phyloP scores from a whole-genome alignment of 2,329 filamentous ascomycete species.

The Pleurostoma richardsiae region DNA sequence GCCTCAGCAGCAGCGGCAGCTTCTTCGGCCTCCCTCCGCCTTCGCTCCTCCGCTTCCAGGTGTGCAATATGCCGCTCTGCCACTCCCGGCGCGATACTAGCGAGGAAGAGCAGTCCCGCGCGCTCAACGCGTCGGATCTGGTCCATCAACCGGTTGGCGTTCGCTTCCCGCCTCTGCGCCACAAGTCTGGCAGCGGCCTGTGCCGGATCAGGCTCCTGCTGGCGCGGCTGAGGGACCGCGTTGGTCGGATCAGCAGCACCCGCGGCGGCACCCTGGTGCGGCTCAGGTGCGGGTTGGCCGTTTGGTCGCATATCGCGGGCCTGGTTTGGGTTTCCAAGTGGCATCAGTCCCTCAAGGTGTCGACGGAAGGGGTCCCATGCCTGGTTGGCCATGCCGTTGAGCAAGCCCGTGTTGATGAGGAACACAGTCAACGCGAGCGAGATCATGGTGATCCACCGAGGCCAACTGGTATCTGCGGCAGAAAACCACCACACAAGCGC shows the following conservation, averaged over 20 bases:
- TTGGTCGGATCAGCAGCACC: conserved; percentile 3
- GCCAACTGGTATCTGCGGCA: conserved; percentile 51
- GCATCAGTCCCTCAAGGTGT: conserved; percentile 56
- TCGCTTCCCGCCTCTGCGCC: conserved; percentile 35
- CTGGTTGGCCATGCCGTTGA: conserved; percentile 51
- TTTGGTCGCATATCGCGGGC: conserved; percentile 5
- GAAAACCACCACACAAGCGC: conserved; percentile 64
- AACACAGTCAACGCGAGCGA: conserved; percentile 50
- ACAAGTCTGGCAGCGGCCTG: conserved; percentile 50
- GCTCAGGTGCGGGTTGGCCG: conserved; percentile 12
- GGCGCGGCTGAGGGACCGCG: conserved; percentile 17
- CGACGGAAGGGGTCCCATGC: conserved; percentile 52
- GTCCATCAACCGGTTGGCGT: conserved; percentile 43
- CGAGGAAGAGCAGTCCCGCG: conserved; percentile 57
- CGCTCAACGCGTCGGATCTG: conserved; percentile 52
- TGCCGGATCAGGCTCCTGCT: conserved; percentile 36
- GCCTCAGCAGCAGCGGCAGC: conserved; percentile 18
- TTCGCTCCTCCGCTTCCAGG: conserved; percentile 46
- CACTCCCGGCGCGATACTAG: conserved; percentile 61
- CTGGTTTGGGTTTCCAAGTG: conserved; percentile 36
- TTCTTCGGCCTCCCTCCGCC: conserved; percentile 32
- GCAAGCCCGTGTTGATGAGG: conserved; percentile 52
- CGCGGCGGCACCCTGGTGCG: not conserved
- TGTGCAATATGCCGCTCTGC: conserved; percentile 61
- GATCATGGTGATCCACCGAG: conserved; percentile 51